A percentile compares a stretch with the other conserved stretches of the same genome.
These are phyloP conservation scores for Spiromastix sp. DNA, from an alignment of 2,329 filamentous ascomycete species.

Conservation along the genomic window DNA sequence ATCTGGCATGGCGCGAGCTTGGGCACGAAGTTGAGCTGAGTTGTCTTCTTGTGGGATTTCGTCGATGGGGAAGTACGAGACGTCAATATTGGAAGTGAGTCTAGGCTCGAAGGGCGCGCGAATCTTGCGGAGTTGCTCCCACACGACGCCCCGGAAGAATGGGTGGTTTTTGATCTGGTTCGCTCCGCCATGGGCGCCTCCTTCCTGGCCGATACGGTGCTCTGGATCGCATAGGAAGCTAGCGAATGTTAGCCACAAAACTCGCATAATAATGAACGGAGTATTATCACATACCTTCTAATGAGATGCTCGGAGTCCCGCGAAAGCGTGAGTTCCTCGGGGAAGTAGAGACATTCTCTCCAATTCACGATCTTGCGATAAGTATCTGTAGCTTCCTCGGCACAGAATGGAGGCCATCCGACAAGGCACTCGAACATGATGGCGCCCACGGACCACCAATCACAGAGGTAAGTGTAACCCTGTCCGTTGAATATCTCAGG, in stretches of 20 bases:
- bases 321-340: slow-evolving; percentile 83
- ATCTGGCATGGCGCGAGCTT: slow-evolving; percentile 60
- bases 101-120: slow-evolving; percentile 93
- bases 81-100: slow-evolving; percentile 85
- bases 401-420: slow-evolving; percentile 97
- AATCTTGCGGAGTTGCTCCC: slow-evolving; percentile 84
- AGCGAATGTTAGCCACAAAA: slow-evolving; percentile 3
- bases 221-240: slow-evolving; percentile 92
- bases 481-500: slow-evolving; percentile 96
- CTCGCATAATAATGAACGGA: not conserved
- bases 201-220: slow-evolving; percentile 71
- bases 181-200: slow-evolving; percentile 54
- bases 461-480: slow-evolving; percentile 92
- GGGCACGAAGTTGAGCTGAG: slow-evolving; percentile 72
- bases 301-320: slow-evolving; percentile 87
- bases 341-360: slow-evolving; percentile 91
- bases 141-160: slow-evolving; percentile 96
- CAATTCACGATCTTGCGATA: slow-evolving; percentile 99
- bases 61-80: slow-evolving; percentile 96
- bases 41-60: slow-evolving; percentile 97
- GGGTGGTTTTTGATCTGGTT: slow-evolving; percentile 87
- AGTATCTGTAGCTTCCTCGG: slow-evolving; percentile 92
- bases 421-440: slow-evolving; percentile 99
- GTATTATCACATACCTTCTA: slow-evolving; percentile 54
- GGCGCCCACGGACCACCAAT: slow-evolving; percentile 98